Evolutionary conservation across 2,329 filamentous ascomycete genomes (phyloP), one percentile per base, ranked within the genome.

Genomic region (Chrysosporium keratinophilum): DNA sequence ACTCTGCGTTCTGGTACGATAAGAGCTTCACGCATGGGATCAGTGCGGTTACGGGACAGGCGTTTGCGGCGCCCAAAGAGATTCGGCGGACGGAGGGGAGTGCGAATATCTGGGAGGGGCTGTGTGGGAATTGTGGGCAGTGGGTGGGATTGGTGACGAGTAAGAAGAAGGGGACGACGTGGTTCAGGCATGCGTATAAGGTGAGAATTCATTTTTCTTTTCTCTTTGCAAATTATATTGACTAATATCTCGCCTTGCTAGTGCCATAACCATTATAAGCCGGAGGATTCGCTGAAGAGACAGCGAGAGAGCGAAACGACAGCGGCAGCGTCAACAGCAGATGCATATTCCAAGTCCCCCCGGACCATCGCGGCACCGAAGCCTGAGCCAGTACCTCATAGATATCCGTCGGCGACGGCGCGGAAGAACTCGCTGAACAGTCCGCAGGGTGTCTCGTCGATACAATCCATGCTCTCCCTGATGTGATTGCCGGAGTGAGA

Each of bases 1-100:
- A 94, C 71, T 90, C 85, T 53, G 88, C 88, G 5, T 95, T 88
- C 68, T 94, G 88, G 88, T 94, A 94, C 69, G 88, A 94, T 73
- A 91, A 93, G 75, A 87, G 84, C 54, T 94, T 93, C 67, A 88
- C 85, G 1, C 88, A 94, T 64, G 88, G 88, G 48, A 88, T 94
- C 67, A 88, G 85, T 64, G 87, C 86, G 28, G 84, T 85, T 3
- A 91, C 87, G 0, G 87, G 88, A 20, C 83, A 78, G 58, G 81
- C 84, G 2, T 91, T 93, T 71, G 82, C 87, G 65, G 82, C 85
- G 60, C 88, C 88, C 2, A 80, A 85, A 57, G 79, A 88, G 63
- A 87, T 82, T 19, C 76, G 86, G 55, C 78, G 87, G 48, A 88
- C 87, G 74, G 85, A 89, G 65, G 84, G 85, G 39, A 90, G 88